A percentile compares a stretch with the other conserved stretches of the same genome.
phyloP scores from a whole-genome alignment of 805 yeast genomes.

The Teunomyces cretensis region DNA sequence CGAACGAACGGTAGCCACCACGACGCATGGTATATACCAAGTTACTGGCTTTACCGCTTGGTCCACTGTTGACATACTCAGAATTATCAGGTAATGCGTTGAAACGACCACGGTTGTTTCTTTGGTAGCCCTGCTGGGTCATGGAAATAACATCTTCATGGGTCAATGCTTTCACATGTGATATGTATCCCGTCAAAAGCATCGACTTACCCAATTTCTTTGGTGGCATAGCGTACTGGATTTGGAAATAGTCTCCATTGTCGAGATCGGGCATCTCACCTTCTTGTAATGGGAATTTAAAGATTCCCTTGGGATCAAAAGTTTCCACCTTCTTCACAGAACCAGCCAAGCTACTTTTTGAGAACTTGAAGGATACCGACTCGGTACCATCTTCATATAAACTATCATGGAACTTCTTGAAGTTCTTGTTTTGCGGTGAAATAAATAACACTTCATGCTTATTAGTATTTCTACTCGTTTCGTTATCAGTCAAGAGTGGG shows the following conservation, averaged over 20 bases:
- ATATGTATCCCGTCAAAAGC: conserved; percentile 75
- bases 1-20: conserved; percentile 39
- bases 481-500: conserved; percentile 61
- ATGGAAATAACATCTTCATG: conserved; percentile 50
- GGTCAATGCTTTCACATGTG: conserved; percentile 59
- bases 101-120: conserved; percentile 22
- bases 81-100: conserved; percentile 29
- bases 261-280: conserved; percentile 47
- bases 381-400: conserved; percentile 38
- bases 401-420: conserved; percentile 31
- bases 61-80: conserved; percentile 41
- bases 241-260: conserved; percentile 38
- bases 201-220: conserved; percentile 70
- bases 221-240: conserved; percentile 62
- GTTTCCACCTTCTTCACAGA: conserved; percentile 34
- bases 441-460: conserved; percentile 70
- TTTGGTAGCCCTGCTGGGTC: conserved; percentile 47
- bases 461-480: conserved; percentile 64
- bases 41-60: conserved; percentile 33
- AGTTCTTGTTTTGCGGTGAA: conserved; percentile 60
- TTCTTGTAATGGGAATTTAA: conserved; percentile 48
- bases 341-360: conserved; percentile 61
- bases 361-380: conserved; percentile 42
- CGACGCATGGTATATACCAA: conserved; percentile 32
- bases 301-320: conserved; percentile 34